Conservation (phyloP, 208 protist species). For the Vickermania spadyakhi region DNA sequence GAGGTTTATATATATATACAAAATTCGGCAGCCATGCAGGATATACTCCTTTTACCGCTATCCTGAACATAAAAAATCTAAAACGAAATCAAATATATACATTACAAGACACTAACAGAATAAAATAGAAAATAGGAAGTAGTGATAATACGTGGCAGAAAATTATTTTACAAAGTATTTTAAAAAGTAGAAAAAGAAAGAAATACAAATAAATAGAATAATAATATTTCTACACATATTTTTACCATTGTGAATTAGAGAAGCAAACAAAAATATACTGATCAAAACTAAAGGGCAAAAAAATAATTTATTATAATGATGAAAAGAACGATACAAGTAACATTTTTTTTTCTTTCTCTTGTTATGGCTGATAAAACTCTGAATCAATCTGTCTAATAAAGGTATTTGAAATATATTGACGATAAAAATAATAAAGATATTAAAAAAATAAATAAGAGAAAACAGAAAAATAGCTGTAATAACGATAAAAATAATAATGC, state of each 20-base stretch:
- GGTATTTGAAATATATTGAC: slow-evolving; percentile 3
- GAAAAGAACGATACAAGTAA: neutral
- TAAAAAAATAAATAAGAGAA: slow-evolving; percentile 7
- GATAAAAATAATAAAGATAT: slow-evolving; percentile 4
- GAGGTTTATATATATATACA: neutral
- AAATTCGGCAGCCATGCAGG: neutral
- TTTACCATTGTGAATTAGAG: neutral
- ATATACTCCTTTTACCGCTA: too few species aligned
- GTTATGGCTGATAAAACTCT: neutral
- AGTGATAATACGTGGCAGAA: too few species aligned
- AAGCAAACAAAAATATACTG: neutral
- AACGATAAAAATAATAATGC: slow-evolving; percentile 3
- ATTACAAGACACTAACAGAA: too few species aligned
- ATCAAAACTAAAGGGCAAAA: too few species aligned
- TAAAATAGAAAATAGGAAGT: too few species aligned
- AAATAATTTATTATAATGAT: too few species aligned
- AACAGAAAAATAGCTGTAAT: slow-evolving; percentile 8
- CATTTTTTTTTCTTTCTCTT: neutral
- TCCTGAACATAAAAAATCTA: too few species aligned
- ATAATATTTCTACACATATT: neutral
- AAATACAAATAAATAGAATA: neutral
- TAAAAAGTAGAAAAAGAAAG: neutral
- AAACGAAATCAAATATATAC: too few species aligned
- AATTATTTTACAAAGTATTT: too few species aligned
- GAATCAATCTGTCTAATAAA: slow-evolving; percentile 7